Base-by-base conservation (phyloP, 78 protist species). In the Speleostelium caveatum region DNA sequence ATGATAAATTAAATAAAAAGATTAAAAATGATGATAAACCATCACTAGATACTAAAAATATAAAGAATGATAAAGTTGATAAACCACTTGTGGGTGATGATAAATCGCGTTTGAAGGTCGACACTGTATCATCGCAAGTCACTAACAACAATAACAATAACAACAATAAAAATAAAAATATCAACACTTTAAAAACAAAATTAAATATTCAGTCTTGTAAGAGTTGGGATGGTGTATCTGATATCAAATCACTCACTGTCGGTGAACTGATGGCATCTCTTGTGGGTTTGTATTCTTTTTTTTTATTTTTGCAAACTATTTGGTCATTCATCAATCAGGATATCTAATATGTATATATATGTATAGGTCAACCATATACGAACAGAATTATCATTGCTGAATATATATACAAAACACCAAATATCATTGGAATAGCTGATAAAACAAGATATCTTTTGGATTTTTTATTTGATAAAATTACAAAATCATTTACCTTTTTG, bases 311-410 rank as follows among this genome's bases (percentile, higher is more conserved):
- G 19, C 10, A 39, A n/a, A 45, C 2, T 41, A 42, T 26, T 12
- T 45, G 10, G 10, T 10, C 6, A 14, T 45, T 45, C 10, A 45
- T 14, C 10, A 45, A 45, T 45, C 6, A 45, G 6, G 53, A 45
- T 45, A 14, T 6, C 10, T 6, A 10, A 14, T 45, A 10, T 45
- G n/a, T n/a, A n/a, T n/a, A n/a, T 45, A 6, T 45, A 45, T 45
- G 10, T 45, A 32, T 68, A 80, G 87, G 87, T 0, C 62, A 58
- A 66, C 63, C 62, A 41, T 45, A 62, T 36, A 19, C 49, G 30
- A 62, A 65, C 24, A 80, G 89, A 80, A 80, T 80, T 30, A 26
- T 49, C 21, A 77, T 67, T 2, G 89, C 89, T 33, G 89, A 80
- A 39, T 80, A 67, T 68, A 28, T 80, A 56, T 32, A 68, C 68